Evolutionary conservation across 116 monocot species (phyloP).

Genomic region (Phalaenopsis hybrid): DNA sequence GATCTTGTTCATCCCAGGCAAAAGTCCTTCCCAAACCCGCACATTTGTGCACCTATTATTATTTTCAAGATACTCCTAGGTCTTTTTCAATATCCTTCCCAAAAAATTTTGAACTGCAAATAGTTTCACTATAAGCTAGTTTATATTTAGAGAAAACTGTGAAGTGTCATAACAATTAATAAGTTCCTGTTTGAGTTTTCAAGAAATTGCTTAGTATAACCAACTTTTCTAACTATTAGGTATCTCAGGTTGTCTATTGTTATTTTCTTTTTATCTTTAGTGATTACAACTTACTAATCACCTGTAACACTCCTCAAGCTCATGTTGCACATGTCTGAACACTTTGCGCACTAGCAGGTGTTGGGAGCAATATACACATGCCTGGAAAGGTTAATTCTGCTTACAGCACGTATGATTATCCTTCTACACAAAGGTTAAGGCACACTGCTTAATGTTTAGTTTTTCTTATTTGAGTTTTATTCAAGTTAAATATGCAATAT

Average conservation of each 20-base stretch:
- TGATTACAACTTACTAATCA: constrained; percentile 26
- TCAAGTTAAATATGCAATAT: constrained; percentile 2
- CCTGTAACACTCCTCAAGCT: constrained; percentile 36
- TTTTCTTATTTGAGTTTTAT: constrained; percentile 14
- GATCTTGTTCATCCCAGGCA: background rate
- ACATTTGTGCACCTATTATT: background rate
- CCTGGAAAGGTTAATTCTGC: constrained; percentile 73
- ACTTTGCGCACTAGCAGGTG: constrained; percentile 78
- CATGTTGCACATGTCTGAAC: constrained; percentile 66
- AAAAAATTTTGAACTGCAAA: too few species aligned
- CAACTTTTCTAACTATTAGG: constrained; percentile 1
- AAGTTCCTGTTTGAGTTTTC: background rate
- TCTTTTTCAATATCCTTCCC: background rate
- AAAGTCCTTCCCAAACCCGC: background rate
- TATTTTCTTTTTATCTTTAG: constrained; percentile 13
- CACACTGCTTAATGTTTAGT: constrained; percentile 57
- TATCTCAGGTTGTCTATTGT: background rate
- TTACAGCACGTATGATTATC: constrained; percentile 65
- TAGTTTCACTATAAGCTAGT: background rate
- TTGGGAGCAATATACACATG: constrained; percentile 74
- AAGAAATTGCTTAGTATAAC: background rate
- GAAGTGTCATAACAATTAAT: background rate
- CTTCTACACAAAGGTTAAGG: constrained; percentile 87
- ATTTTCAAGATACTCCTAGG: background rate
- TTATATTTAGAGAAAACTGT: background rate